Evolutionary conservation across 768 basidiomycete genomes (phyloP).

Genomic region (Lactifluus volemus): DNA sequence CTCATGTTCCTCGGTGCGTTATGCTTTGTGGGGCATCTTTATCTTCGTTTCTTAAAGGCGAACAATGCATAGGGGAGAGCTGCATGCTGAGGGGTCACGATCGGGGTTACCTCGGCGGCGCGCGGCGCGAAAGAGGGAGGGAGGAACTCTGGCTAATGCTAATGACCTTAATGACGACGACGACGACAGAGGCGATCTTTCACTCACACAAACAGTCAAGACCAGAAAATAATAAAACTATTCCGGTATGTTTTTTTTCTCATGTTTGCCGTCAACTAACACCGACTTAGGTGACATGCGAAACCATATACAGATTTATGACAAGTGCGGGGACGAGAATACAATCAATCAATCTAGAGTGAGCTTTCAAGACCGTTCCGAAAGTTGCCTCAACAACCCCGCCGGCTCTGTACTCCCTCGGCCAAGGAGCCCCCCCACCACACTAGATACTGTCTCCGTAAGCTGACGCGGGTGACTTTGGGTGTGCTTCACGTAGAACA

Average conservation of each 20-base stretch:
- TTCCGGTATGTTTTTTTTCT: neutral
- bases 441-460: constrained; percentile 70
- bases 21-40: neutral
- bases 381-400: constrained; percentile 19
- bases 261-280: neutral
- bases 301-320: neutral
- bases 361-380: constrained; percentile 3
- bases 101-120: neutral
- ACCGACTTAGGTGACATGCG: neutral
- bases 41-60: neutral
- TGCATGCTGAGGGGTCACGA: constrained; percentile 4
- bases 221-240: neutral
- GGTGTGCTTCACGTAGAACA: constrained; percentile 89
- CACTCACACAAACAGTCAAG: neutral
- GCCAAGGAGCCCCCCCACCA: constrained; percentile 70
- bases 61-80: neutral
- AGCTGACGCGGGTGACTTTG: constrained; percentile 61
- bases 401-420: constrained; percentile 23
- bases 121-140: neutral
- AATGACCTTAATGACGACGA: neutral
- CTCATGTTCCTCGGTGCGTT: neutral
- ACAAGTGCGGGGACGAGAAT: neutral
- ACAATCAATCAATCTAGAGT: neutral
- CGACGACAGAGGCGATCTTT: neutral
- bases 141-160: neutral